phyloP scores from a whole-genome alignment of 345 rosid genomes.

The Litchi chinensis region DNA sequence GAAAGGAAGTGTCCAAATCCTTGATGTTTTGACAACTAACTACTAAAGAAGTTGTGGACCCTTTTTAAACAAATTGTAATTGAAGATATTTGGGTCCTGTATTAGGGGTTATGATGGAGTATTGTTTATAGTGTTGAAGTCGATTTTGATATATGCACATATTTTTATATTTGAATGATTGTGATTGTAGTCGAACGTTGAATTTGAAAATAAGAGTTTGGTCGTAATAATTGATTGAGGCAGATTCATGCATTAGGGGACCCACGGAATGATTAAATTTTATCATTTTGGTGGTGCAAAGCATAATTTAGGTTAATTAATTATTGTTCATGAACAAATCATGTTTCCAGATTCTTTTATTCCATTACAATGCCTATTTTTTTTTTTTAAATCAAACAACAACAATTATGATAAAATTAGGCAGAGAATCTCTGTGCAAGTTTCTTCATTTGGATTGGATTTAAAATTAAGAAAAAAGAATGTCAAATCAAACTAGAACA shows the following conservation, averaged over 20 bases:
- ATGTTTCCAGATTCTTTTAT: neutral
- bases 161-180: neutral
- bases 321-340: conserved; percentile 12
- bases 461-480: no score
- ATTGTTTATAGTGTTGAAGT: no score
- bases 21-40: no score
- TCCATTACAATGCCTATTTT: neutral
- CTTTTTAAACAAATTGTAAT: neutral
- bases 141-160: no score
- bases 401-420: no score
- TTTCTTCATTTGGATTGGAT: no score
- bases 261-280: conserved; percentile 12
- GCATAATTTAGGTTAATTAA: conserved; percentile 9
- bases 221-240: neutral
- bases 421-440: no score
- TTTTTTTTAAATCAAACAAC: no score
- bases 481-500: no score
- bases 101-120: no score
- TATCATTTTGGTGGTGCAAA: neutral
- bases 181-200: neutral
- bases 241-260: neutral
- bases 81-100: neutral
- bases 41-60: no score
- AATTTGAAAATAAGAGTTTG: neutral
- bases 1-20: no score